Evolutionary conservation across 345 rosid species (phyloP), one percentile per base, ranked within the genome.

Genomic region (Viola odorata): DNA sequence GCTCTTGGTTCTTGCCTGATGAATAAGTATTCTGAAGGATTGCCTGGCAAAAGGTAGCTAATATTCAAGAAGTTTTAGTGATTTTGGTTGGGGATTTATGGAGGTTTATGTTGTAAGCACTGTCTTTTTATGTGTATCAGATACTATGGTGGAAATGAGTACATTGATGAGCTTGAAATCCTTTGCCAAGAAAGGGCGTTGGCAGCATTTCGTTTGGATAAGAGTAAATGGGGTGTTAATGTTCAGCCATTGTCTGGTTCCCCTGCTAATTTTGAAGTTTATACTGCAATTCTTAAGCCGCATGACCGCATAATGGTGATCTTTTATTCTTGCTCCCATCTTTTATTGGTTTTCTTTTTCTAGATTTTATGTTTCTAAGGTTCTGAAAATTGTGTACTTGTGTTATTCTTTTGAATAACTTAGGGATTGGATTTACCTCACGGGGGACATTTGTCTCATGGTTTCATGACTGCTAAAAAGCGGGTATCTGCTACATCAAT

Each of bases 181-280:
- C 87, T 89, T 63, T 89, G 98, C 65, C 97, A 89, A 74, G 69
- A 83, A 23, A 83, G 95, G 69, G 97, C 98, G 64, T 72, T 87
- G 72, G 84, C 80, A 16, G 84, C 97, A 36, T 92, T 87, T 82
- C 85, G 75, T 52, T 67, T 92, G 53, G 96, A 89, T 68, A 73
- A 80, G 44, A 77, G 69, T 8, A 80, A 84, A 64, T 92, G 98
- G 98, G 96, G 96, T 6, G 96, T 92, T 45, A 92, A 92, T 69
- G 96, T 87, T 66, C 98, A 92, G 65, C 96, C 96, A 9, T 78
- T 92, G 72, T 92, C 98, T 57, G 96, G 98, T 45, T 92, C 96
- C 14, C 96, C 98, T 68, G 98, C 98, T 45, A 92, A 92, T 73
- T 89, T 89, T 75, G 98, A 82, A 72, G 96, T 89, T 70, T 92